phyloP scores from a whole-genome alignment of 768 basidiomycete species.

The Calocybe gangraenosa region DNA sequence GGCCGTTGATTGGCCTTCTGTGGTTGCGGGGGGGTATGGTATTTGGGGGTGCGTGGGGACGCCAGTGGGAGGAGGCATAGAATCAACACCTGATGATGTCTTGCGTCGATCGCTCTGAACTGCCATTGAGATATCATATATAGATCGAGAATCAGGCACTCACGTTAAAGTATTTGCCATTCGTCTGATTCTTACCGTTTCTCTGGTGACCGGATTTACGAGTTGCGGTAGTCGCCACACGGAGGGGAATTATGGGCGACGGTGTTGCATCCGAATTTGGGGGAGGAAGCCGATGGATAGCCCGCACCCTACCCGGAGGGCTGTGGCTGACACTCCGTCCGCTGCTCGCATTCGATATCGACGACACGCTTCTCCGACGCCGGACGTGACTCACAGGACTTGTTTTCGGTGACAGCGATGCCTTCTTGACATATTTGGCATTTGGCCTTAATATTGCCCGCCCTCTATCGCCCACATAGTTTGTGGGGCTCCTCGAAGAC shows the following conservation, averaged over 20 bases:
- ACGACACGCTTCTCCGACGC: constrained; percentile 49
- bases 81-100: constrained; percentile 11
- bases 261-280: constrained; percentile 30
- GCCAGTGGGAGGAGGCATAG: constrained; percentile 26
- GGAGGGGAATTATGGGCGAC: constrained; percentile 19
- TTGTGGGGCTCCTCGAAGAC: constrained; percentile 4
- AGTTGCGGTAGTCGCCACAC: constrained; percentile 7
- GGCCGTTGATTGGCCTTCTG: too few relatives aligned
- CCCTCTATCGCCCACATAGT: constrained; percentile 11
- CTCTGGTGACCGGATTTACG: constrained; percentile 23
- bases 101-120: constrained; percentile 15
- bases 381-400: constrained; percentile 29
- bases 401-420: constrained; percentile 35
- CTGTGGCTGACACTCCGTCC: constrained; percentile 57
- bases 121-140: not conserved
- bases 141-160: constrained; percentile 9
- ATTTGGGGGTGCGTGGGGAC: constrained; percentile 20
- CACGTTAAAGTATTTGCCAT: constrained; percentile 32
- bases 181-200: constrained; percentile 31
- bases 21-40: constrained; percentile 6
- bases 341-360: constrained; percentile 50
- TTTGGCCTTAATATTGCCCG: constrained; percentile 15
- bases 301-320: constrained; percentile 44
- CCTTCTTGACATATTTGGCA: constrained; percentile 18
- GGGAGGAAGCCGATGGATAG: constrained; percentile 62